These are phyloP conservation scores for Periconia digitata DNA, from an alignment of 2,329 filamentous ascomycete species.

Conservation along the genomic window DNA sequence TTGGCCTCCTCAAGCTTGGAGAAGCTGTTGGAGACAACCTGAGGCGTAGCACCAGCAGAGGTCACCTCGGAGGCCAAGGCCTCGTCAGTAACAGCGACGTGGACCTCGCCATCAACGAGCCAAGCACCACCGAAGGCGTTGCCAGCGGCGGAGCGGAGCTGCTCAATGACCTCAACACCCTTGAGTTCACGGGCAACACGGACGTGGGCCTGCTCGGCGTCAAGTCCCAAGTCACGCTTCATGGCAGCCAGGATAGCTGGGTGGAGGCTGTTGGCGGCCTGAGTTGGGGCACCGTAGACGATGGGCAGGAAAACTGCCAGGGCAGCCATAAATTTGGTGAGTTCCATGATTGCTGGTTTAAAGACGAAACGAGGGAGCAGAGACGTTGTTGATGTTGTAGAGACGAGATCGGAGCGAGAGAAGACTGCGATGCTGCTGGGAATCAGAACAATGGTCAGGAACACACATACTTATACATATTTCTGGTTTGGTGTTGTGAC, in stretches of 20 bases:
- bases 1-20: slow-evolving; percentile 43
- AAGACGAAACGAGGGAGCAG: slow-evolving; percentile 25
- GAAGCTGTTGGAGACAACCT: slow-evolving; percentile 39
- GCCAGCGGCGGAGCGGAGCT: slow-evolving; percentile 35
- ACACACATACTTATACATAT: slow-evolving; percentile 21
- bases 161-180: slow-evolving; percentile 43
- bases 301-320: slow-evolving; percentile 45
- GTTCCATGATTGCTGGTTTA: slow-evolving; percentile 39
- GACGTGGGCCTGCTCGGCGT: slow-evolving; percentile 42
- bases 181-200: slow-evolving; percentile 44
- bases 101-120: slow-evolving; percentile 42
- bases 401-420: slow-evolving; percentile 24
- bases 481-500: slow-evolving; percentile 4
- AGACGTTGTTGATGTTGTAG: slow-evolving; percentile 20
- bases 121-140: slow-evolving; percentile 45
- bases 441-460: slow-evolving; percentile 1
- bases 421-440: slow-evolving; percentile 17
- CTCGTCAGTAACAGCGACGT: slow-evolving; percentile 44
- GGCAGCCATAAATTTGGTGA: slow-evolving; percentile 43
- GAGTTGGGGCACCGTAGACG: slow-evolving; percentile 45
- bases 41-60: slow-evolving; percentile 40
- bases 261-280: slow-evolving; percentile 41
- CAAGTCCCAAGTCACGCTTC: slow-evolving; percentile 48
- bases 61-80: slow-evolving; percentile 39
- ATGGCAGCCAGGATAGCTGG: slow-evolving; percentile 47